These are phyloP conservation scores for Ceratocystis eucalypticola DNA, from an alignment of 2,329 filamentous ascomycete genomes.

Conservation along the genomic window DNA sequence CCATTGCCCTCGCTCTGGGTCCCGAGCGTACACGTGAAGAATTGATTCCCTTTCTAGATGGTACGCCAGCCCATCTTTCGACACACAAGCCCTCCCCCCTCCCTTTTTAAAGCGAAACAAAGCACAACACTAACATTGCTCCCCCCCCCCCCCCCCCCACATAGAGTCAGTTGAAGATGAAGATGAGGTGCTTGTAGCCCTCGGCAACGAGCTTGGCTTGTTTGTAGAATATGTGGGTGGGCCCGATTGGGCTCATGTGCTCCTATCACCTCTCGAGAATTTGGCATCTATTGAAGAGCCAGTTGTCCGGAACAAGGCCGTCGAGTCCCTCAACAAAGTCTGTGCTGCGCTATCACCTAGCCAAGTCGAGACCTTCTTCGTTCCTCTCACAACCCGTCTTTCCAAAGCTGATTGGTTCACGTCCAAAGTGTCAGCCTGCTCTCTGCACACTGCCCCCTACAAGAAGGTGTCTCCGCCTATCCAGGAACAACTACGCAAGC, in stretches of 20 bases:
- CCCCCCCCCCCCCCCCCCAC: conserved; percentile 20
- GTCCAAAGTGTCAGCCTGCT: conserved; percentile 94
- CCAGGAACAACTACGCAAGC: conserved; percentile 81
- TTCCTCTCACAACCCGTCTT: conserved; percentile 85
- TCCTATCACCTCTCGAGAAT: conserved; percentile 94
- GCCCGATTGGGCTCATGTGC: conserved; percentile 83
- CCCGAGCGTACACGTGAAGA: conserved; percentile 95
- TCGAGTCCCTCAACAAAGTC: conserved; percentile 99
- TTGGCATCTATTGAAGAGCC: conserved; percentile 97
- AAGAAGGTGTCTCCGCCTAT: conserved; percentile 75
- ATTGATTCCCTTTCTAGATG: conserved; percentile 96
- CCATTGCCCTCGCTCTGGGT: conserved; percentile 90
- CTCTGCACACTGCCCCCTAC: conserved; percentile 88
- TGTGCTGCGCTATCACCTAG: conserved; percentile 79
- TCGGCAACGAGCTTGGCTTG: conserved; percentile 90
- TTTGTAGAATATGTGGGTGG: conserved; percentile 98
- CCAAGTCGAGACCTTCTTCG: conserved; percentile 95
- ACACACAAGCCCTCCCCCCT: background rate
- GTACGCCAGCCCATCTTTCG: conserved; percentile 40
- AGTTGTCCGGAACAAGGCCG: conserved; percentile 94
- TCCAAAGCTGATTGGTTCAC: conserved; percentile 99
- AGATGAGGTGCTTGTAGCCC: conserved; percentile 90
- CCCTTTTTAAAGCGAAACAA: conserved; percentile 19
- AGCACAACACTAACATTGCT: conserved; percentile 24
- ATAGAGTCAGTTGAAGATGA: conserved; percentile 97